Percentiles rank a stretch among this genome's conserved stretches.
Evolutionary conservation across 441 rosid genomes (phyloP).

Genomic region (Sinapis alba): DNA sequence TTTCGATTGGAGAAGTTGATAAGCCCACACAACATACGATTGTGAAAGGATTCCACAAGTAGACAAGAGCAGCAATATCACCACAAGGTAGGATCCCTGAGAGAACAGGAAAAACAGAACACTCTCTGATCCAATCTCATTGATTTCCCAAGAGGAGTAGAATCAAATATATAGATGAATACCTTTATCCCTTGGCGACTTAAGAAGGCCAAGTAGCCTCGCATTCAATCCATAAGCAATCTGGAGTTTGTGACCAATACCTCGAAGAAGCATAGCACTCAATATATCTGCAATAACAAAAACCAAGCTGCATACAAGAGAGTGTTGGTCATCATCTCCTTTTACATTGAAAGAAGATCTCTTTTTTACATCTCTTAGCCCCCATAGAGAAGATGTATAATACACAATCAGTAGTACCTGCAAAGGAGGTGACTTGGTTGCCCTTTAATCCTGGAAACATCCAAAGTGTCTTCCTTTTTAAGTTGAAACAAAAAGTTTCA

Average conservation of each 20-base stretch:
- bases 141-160: not conserved
- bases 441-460: constrained; percentile 75
- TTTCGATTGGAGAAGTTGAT: constrained; percentile 89
- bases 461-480: constrained; percentile 9
- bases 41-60: constrained; percentile 93
- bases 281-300: constrained; percentile 82
- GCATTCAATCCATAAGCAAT: constrained; percentile 54
- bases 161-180: not conserved
- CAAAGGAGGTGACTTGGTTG: constrained; percentile 71
- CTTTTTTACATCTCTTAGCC: not conserved
- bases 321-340: constrained; percentile 26
- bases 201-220: constrained; percentile 51
- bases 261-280: constrained; percentile 81
- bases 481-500: not conserved
- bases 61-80: constrained; percentile 84
- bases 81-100: constrained; percentile 66
- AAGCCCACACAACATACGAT: constrained; percentile 83
- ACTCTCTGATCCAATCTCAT: constrained; percentile 21
- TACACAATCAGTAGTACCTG: constrained; percentile 55
- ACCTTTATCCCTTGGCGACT: constrained; percentile 56
- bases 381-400: not conserved
- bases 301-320: constrained; percentile 80
- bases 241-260: constrained; percentile 67
- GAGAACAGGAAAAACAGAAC: constrained; percentile 6
- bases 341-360: constrained; percentile 6